Evolutionary conservation across 2,329 filamentous ascomycete species (phyloP).

Genomic region (Davidsoniella australis): DNA sequence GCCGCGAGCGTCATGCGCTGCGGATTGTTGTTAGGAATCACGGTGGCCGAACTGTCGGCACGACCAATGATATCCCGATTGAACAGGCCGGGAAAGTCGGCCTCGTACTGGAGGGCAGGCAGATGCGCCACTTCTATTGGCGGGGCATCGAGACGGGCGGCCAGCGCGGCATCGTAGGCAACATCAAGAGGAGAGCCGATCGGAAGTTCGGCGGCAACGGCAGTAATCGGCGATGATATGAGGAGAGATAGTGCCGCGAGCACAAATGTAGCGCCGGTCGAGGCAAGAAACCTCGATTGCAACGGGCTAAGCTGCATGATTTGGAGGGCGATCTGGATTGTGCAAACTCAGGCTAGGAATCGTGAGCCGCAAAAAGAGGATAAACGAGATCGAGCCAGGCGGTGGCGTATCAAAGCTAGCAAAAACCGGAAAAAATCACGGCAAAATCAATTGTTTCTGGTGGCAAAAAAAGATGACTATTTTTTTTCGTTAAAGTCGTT

Average conservation of each 20-base stretch:
- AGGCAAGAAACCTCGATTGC: not conserved
- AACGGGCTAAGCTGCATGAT: constrained; percentile 1
- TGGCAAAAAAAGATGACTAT: no score
- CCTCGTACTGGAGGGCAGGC: constrained; percentile 29
- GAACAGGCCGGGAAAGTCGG: constrained; percentile 39
- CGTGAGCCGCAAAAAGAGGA: no score
- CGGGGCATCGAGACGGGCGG: not conserved
- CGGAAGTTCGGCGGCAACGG: no score
- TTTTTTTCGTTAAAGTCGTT: no score
- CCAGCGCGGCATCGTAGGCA: not conserved
- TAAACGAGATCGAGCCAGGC: no score
- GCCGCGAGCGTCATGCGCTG: constrained; percentile 39
- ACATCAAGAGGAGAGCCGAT: not conserved
- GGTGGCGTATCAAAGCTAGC: no score
- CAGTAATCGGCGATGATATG: no score
- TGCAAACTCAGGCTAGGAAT: no score
- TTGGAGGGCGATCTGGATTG: not conserved
- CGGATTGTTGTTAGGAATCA: constrained; percentile 48
- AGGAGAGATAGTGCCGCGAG: not conserved
- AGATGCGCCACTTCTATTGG: not conserved
- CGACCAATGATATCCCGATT: constrained; percentile 47
- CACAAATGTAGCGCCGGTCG: not conserved
- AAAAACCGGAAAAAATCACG: no score
- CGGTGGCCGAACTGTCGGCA: constrained; percentile 31
- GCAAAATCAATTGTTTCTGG: no score